Evolutionary conservation across 495 filamentous ascomycete genomes (phyloP).

Genomic region (Aspergillus kassunensis): DNA sequence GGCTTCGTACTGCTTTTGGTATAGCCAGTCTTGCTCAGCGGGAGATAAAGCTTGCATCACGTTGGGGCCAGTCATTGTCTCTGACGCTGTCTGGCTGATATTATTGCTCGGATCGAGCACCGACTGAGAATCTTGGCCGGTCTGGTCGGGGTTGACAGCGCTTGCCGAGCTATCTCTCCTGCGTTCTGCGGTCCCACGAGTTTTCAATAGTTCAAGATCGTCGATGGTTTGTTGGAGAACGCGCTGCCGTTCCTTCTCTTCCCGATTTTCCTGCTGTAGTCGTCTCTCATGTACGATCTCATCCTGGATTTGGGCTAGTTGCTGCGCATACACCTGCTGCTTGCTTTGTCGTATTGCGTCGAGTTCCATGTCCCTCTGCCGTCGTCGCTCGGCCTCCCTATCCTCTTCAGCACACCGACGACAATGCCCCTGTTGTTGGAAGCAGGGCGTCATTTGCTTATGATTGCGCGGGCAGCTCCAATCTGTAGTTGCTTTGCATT

Average conservation of each 20-base stretch:
- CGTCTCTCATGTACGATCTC: conserved; percentile 53
- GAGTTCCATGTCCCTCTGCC: conserved; percentile 49
- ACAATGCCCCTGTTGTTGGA: conserved; percentile 16
- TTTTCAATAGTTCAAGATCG: conserved; percentile 35
- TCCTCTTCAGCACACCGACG: conserved; percentile 45
- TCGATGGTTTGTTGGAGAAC: conserved; percentile 41
- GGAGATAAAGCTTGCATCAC: conserved; percentile 11
- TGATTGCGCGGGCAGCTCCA: conserved; percentile 53
- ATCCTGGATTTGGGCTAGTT: conserved; percentile 55
- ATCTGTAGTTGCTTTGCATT: conserved; percentile 46
- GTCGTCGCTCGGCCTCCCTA: conserved; percentile 30
- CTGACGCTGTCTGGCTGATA: not conserved
- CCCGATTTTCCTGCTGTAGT: conserved; percentile 37
- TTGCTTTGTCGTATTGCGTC: conserved; percentile 49
- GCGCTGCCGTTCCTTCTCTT: conserved; percentile 41
- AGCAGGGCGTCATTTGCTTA: conserved; percentile 37
- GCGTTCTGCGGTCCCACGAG: conserved; percentile 1
- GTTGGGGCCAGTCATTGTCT: not conserved
- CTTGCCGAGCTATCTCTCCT: too few relatives aligned
- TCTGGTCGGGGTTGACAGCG: not conserved
- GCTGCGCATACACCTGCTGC: conserved; percentile 45
- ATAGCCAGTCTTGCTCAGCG: conserved; percentile 54
- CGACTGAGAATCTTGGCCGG: not conserved
- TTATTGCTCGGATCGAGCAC: too few relatives aligned
- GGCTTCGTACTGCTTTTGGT: conserved; percentile 50